Evolutionary conservation across 345 rosid genomes (phyloP).

Genomic region (Alliaria petiolata): DNA sequence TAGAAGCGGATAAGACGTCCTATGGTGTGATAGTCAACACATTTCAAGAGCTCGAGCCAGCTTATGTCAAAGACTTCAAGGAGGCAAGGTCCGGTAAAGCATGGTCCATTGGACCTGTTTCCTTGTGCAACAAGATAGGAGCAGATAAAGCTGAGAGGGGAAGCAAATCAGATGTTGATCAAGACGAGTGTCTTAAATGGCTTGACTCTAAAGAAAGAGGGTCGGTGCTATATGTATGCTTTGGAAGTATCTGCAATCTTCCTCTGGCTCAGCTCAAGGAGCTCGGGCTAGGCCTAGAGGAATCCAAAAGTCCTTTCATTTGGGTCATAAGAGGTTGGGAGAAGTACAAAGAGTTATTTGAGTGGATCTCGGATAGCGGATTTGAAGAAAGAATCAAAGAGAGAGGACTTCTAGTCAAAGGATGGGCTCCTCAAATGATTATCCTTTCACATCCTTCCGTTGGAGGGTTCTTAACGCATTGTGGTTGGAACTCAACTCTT

Average conservation of each 20-base stretch:
- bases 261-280: no score
- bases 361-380: slow-evolving; percentile 31
- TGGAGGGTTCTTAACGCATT: slow-evolving; percentile 63
- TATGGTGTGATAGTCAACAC: slow-evolving; percentile 20
- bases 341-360: slow-evolving; percentile 14
- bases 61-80: slow-evolving; percentile 21
- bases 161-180: slow-evolving; percentile 21
- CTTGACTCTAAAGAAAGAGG: slow-evolving; percentile 26
- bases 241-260: slow-evolving; percentile 30
- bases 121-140: background rate
- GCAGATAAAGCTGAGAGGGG: slow-evolving; percentile 34
- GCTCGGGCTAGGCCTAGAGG: background rate
- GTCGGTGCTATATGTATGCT: slow-evolving; percentile 47
- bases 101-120: slow-evolving; percentile 40
- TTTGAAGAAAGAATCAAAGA: slow-evolving; percentile 30
- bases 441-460: slow-evolving; percentile 49
- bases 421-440: slow-evolving; percentile 61
- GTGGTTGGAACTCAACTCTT: slow-evolving; percentile 65
- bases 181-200: slow-evolving; percentile 35
- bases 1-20: slow-evolving; percentile 27
- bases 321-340: slow-evolving; percentile 41
- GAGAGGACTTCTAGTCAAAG: slow-evolving; percentile 44
- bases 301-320: slow-evolving; percentile 37
- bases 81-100: slow-evolving; percentile 24
- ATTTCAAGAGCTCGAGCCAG: slow-evolving; percentile 36